These are phyloP conservation scores for Litsea cubeba DNA, from an alignment of 164 flowering plant genomes.

Conservation along the genomic window DNA sequence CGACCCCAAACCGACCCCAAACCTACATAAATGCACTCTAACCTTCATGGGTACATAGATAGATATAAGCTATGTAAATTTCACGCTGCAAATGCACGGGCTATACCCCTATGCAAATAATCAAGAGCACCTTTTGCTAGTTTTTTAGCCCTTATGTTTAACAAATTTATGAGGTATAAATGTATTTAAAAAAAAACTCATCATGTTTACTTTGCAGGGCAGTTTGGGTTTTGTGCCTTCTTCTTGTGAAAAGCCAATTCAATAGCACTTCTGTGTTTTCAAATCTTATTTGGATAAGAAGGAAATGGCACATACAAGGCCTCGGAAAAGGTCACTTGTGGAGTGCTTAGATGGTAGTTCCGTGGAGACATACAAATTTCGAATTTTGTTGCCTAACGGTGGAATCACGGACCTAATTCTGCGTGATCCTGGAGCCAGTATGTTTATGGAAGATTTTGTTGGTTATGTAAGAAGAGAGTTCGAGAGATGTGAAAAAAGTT, in stretches of 20 bases:
- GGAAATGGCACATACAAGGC: constrained; percentile 5
- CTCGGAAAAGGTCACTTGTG: constrained; percentile 10
- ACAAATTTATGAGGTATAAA: no score
- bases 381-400: constrained; percentile 54
- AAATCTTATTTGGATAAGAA: background rate
- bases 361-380: constrained; percentile 37
- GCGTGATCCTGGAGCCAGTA: constrained; percentile 18
- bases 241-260: background rate
- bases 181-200: background rate
- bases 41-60: no score
- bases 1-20: no score
- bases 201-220: background rate
- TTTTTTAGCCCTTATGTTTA: no score
- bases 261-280: background rate
- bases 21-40: no score
- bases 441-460: constrained; percentile 31
- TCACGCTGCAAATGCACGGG: no score
- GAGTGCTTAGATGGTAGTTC: constrained; percentile 9
- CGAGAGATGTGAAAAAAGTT: background rate
- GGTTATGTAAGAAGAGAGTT: constrained; percentile 24
- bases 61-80: no score
- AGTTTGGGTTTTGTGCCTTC: background rate
- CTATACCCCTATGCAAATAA: no score
- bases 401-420: constrained; percentile 22
- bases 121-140: no score